A percentile compares a stretch with the other conserved stretches of the same genome.
phyloP scores from a whole-genome alignment of 768 basidiomycete genomes.

The Trametes meyenii region DNA sequence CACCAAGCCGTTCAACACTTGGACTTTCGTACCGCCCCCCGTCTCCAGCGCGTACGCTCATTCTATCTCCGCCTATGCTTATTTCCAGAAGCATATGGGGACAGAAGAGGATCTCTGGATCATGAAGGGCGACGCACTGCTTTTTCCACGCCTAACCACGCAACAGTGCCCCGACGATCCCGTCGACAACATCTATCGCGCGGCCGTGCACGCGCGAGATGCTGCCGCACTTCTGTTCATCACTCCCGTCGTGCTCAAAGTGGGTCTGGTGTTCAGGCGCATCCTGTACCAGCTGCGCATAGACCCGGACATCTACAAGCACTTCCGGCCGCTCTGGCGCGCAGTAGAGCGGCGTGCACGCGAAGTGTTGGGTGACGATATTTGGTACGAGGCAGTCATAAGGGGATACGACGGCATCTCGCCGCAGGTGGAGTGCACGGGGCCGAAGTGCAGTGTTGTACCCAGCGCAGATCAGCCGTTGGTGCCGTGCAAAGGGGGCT shows the following conservation, averaged over 20 bases:
- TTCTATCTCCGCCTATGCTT: conserved; percentile 1
- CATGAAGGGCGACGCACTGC: background rate
- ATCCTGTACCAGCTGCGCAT: background rate
- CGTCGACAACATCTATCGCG: background rate
- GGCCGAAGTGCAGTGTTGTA: no score
- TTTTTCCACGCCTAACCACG: background rate
- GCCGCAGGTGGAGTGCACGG: no score
- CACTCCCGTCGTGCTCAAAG: background rate
- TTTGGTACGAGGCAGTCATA: no score
- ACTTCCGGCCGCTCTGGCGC: background rate
- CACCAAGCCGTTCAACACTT: background rate
- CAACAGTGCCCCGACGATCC: background rate
- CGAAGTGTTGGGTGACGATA: no score
- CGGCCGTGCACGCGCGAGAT: background rate
- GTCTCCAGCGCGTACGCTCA: background rate
- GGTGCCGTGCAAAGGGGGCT: no score
- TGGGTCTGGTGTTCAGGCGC: background rate
- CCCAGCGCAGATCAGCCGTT: no score
- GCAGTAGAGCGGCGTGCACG: background rate
- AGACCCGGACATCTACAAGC: background rate
- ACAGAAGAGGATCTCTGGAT: background rate
- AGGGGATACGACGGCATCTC: no score
- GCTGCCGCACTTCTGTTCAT: background rate
- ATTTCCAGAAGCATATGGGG: background rate
- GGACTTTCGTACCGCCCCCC: background rate